A percentile compares a stretch with the other conserved stretches of the same genome.
phyloP scores from a whole-genome alignment of 2,329 filamentous ascomycete species.

The Botrytis galanthina region DNA sequence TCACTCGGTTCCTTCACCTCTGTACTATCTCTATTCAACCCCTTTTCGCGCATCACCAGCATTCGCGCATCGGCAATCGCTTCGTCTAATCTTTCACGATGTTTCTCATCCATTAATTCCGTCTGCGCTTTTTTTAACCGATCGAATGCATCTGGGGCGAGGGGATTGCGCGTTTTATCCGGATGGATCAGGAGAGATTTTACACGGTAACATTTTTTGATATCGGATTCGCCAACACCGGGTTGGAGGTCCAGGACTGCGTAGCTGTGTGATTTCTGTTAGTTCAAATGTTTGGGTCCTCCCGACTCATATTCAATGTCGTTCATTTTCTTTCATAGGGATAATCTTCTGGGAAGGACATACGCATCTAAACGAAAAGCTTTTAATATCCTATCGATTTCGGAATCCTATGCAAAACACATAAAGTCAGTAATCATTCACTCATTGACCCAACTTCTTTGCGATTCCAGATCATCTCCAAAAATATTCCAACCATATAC shows the following conservation, averaged over 20 bases:
- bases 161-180: constrained; percentile 91
- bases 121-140: constrained; percentile 92
- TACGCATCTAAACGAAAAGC: constrained; percentile 79
- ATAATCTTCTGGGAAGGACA: background rate
- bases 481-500: background rate
- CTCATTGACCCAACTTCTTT: background rate
- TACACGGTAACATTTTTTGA: constrained; percentile 90
- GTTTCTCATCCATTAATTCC: constrained; percentile 90
- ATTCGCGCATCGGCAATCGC: constrained; percentile 94
- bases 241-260: constrained; percentile 94
- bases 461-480: background rate
- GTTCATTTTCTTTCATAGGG: background rate
- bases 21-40: constrained; percentile 81
- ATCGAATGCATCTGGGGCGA: constrained; percentile 93
- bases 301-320: background rate
- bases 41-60: constrained; percentile 89
- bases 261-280: constrained; percentile 57
- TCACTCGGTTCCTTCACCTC: constrained; percentile 71
- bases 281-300: constrained; percentile 3
- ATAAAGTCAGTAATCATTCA: constrained; percentile 17
- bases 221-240: constrained; percentile 91
- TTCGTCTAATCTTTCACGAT: constrained; percentile 83
- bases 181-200: constrained; percentile 99
- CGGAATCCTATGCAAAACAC: constrained; percentile 65
- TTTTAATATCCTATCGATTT: constrained; percentile 90